Evolutionary conservation across 208 protist genomes (phyloP).

Genomic region (Wallacemonas sp.): DNA sequence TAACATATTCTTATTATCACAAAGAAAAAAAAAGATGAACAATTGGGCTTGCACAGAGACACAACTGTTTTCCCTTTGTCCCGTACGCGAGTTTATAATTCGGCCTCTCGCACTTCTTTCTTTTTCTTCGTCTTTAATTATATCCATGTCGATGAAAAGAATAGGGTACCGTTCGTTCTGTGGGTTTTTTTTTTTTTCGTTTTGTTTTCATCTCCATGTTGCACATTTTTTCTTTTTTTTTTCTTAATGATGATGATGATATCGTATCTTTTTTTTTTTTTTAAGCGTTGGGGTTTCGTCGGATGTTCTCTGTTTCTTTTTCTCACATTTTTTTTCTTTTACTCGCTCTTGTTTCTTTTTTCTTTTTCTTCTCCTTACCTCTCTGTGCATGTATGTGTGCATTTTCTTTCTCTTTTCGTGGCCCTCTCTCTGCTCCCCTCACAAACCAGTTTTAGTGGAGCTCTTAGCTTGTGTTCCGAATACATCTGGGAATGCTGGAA

Average conservation of each 20-base stretch:
- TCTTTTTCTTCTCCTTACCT: background rate
- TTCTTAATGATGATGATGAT: conserved; percentile 2
- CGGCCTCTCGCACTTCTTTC: conserved; percentile 6
- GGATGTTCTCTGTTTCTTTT: conserved; percentile 1
- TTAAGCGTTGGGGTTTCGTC: too few relatives aligned
- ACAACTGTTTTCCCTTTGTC: background rate
- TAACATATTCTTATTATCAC: too few relatives aligned
- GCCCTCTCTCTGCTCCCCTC: too few relatives aligned
- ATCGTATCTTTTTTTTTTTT: background rate
- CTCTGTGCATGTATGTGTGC: background rate
- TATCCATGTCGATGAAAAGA: conserved; percentile 7
- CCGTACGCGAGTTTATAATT: background rate
- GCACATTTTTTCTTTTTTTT: conserved; percentile 3
- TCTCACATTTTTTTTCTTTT: background rate
- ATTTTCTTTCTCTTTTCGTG: background rate
- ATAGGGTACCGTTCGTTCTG: background rate
- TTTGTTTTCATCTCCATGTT: too few relatives aligned
- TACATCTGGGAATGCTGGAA: too few relatives aligned
- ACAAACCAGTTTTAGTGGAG: too few relatives aligned
- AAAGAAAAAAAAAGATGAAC: background rate
- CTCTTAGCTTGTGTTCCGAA: too few relatives aligned
- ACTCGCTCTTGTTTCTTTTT: too few relatives aligned
- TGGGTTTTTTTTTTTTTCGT: conserved; percentile 2
- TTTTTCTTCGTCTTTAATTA: conserved; percentile 3
- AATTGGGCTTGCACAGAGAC: background rate